phyloP scores from a whole-genome alignment of 495 filamentous ascomycete genomes.

The Platismatia glauca region DNA sequence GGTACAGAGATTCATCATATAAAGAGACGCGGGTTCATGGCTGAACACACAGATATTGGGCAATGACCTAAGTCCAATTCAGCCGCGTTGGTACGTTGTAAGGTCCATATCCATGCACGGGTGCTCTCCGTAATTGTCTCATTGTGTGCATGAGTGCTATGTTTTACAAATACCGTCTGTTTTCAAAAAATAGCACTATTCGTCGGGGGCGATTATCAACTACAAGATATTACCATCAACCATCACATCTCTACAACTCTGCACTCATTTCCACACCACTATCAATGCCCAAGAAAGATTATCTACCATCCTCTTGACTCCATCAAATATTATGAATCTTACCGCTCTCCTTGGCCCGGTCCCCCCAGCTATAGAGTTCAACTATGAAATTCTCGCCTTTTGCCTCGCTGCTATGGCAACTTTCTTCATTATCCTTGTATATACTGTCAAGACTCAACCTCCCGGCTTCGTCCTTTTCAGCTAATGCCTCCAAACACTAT shows the following conservation, averaged over 20 bases:
- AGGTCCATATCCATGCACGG: neutral
- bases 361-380: neutral
- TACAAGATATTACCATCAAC: neutral
- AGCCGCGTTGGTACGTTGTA: conserved; percentile 41
- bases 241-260: neutral
- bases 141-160: neutral
- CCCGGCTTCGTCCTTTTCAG: neutral
- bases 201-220: neutral
- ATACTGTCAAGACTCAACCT: conserved; percentile 31
- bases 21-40: neutral
- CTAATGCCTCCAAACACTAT: neutral
- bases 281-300: neutral
- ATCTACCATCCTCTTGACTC: neutral
- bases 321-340: neutral
- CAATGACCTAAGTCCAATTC: conserved; percentile 53
- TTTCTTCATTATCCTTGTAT: neutral
- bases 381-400: neutral
- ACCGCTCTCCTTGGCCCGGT: neutral
- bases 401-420: neutral
- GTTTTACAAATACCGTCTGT: neutral
- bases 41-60: conserved; percentile 28
- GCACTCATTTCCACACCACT: neutral
- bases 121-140: neutral
- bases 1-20: conserved; percentile 11
- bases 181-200: neutral